Evolutionary conservation across 2,329 filamentous ascomycete genomes (phyloP).

Genomic region (Fusarium sp.): DNA sequence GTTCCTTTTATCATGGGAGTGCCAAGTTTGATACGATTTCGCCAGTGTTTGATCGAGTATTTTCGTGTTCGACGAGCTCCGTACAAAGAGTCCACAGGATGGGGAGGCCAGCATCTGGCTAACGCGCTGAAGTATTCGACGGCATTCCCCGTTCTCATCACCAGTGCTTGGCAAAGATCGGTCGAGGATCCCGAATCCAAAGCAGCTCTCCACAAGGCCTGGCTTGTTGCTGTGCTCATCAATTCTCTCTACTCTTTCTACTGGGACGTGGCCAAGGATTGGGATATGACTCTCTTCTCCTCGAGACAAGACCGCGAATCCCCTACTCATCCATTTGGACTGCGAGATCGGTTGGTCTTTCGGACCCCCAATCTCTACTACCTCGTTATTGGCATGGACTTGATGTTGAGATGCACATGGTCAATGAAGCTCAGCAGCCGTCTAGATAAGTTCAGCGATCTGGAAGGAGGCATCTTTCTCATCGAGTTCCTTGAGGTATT

Average conservation of each 20-base stretch:
- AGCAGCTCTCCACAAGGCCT: constrained; percentile 64
- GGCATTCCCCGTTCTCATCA: constrained; percentile 89
- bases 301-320: constrained; percentile 65
- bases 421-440: constrained; percentile 85
- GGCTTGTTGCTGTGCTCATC: constrained; percentile 78
- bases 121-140: constrained; percentile 97
- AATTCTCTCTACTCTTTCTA: constrained; percentile 98
- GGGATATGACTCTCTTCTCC: constrained; percentile 89
- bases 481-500: constrained; percentile 89
- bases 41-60: constrained; percentile 94
- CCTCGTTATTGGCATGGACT: constrained; percentile 78
- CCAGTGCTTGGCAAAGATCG: constrained; percentile 79
- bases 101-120: constrained; percentile 87
- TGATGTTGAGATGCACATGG: constrained; percentile 90
- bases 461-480: constrained; percentile 88
- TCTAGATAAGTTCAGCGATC: constrained; percentile 84
- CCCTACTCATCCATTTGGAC: constrained; percentile 77
- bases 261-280: constrained; percentile 97
- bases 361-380: constrained; percentile 83
- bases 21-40: constrained; percentile 85
- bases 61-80: constrained; percentile 72
- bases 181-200: constrained; percentile 57
- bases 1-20: constrained; percentile 87
- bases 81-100: constrained; percentile 68
- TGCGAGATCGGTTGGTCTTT: constrained; percentile 80